Percentiles rank a stretch among this genome's conserved stretches.
These are phyloP conservation scores for Meredithiella fracta DNA, from an alignment of 2,329 filamentous ascomycete species.

Conservation along the genomic window DNA sequence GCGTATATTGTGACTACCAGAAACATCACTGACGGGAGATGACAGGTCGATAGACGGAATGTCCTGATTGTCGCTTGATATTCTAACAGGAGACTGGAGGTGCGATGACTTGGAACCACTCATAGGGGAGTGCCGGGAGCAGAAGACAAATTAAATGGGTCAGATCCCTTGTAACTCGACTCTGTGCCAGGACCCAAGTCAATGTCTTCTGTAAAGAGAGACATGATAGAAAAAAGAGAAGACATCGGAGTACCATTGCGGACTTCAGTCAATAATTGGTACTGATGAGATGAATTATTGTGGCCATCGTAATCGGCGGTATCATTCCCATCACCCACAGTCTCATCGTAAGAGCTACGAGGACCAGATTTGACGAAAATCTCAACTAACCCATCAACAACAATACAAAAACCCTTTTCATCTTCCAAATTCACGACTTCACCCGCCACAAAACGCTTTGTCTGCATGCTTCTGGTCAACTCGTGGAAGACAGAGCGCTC, in stretches of 20 bases:
- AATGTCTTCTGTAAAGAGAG: conserved; percentile 89
- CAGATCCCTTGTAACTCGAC: conserved; percentile 24
- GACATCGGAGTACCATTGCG: conserved; percentile 98
- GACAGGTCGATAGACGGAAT: conserved; percentile 16
- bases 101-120: not conserved
- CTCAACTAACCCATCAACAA: conserved; percentile 89
- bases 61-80: conserved; percentile 12
- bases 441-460: conserved; percentile 83
- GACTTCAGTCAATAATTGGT: conserved; percentile 90
- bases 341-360: conserved; percentile 23
- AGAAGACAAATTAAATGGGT: conserved; percentile 6
- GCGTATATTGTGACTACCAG: not conserved
- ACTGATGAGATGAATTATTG: conserved; percentile 53
- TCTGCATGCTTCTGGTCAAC: conserved; percentile 95
- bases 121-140: conserved; percentile 12
- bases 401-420: conserved; percentile 93
- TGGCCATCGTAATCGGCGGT: conserved; percentile 53
- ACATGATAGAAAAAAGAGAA: conserved; percentile 91
- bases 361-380: conserved; percentile 89
- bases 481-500: conserved; percentile 96
- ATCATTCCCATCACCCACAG: conserved; percentile 21
- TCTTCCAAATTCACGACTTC: conserved; percentile 92
- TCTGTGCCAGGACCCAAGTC: conserved; percentile 59
- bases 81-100: not conserved
- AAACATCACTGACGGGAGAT: not conserved